Base-by-base conservation (phyloP, 257 asterid genomes). In the Misopates orontium region DNA sequence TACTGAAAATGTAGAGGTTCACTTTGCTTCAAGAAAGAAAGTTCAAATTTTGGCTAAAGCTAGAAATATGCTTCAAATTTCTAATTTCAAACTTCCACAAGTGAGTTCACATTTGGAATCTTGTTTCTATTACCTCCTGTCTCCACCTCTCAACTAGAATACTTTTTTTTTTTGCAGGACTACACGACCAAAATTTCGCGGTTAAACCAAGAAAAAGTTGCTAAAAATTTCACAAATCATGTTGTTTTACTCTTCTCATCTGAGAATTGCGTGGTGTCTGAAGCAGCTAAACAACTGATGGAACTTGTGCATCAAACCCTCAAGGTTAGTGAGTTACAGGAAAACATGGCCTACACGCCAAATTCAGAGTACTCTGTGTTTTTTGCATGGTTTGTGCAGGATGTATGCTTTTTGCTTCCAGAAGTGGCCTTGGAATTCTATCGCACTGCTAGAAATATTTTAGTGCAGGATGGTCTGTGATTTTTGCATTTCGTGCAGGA, bases 1-100 rank as follows among this genome's bases (percentile, higher is more conserved):
- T 72, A 85, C 91, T 50, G 87, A 90, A 73, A 90, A 94, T 74
- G 91, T 90, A 50, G 97, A 94, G 88, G 89, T 90, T 52, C 99
- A 90, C 78, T 94, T 90, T 75, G 96, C 97, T 10, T 76, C 89
- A 13, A 82, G 96, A 77, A 94, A 94, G 74, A 94, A 82, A 75
- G 82, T 90, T 64, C 95, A 94, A 71, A 86, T 94, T 75, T 80
- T 94, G 80, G 84, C 96, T 4, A 86, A 83, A 84, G 92, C 97
- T 67, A 84, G 99, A 79, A 71, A 68, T 63, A 67, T 86, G 67
- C 97, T 94, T 77, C 81, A 88, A 41, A 91, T 69, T 55, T 86
- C 93, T 59, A 84, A 70, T 68, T 94, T 90, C 82, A 79, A 63
- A 62, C 79, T 85, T 79, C 81, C 95, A 78, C 95, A 83, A 75